Evolutionary conservation across 176 grass and related monocot species (phyloP), one percentile per base, ranked within the genome.

Genomic region (Chloris gayana): DNA sequence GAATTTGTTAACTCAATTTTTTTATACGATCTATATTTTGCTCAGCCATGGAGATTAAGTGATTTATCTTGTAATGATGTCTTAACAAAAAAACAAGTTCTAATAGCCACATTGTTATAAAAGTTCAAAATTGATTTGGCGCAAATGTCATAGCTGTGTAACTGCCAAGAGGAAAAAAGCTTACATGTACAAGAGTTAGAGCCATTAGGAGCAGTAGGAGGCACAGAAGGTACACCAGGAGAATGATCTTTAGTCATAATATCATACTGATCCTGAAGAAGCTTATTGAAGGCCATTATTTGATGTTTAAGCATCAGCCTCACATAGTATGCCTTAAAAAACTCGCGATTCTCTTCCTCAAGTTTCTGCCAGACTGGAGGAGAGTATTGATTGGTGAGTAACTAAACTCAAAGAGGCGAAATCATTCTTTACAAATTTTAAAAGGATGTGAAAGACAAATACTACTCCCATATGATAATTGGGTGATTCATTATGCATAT

Each of bases 351-450:
- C 84, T 99, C 92, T 78, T 99, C 96, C 66, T 95, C 92, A 24
- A 99, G 96, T 79, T 95, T 99, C 88, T 95, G 96, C 96, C 96
- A 99, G 41, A 99, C 96, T 99, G 88, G 67, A 93, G 15, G 73
- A 66, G 3, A 74, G 78, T 1, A 13, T 80, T 57, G 42, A 73
- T 5, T 67, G 2, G 21, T 18, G 49, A 80, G 32, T 67, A 79
- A 66, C 25, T 46, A 53, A 72, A 35, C 10, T 59, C 30, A 24
- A 78, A 63, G 67, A 1, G 6, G 34, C 78, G 73, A 73, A 72
- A 22, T 6, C 2, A 78, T 51, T 77, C 7, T 51, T 65, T 53
- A 50, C 77, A 24, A 74, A 46, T 34, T 67, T 37, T n/a, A 25
- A 69, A 47, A 38, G 27, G 21, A 49, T 30, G 30, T 27, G 34